phyloP scores from a whole-genome alignment of 768 basidiomycete species.

The Chalciporus sphaerocephalus region DNA sequence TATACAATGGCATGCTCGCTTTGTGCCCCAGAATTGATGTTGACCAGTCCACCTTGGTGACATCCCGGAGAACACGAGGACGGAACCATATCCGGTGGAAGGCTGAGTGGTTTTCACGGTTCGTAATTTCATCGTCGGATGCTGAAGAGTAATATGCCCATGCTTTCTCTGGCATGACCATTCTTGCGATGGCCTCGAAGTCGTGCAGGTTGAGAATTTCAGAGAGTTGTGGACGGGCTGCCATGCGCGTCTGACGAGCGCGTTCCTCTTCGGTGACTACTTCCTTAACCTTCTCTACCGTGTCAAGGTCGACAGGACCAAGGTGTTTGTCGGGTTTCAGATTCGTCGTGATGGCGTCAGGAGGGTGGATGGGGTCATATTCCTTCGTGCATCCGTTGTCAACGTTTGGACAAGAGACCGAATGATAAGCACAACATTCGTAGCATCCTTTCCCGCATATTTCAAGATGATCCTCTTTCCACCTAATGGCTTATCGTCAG shows the following conservation, averaged over 20 bases:
- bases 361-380: slow-evolving; percentile 89
- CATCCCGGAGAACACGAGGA: slow-evolving; percentile 79
- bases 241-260: slow-evolving; percentile 56
- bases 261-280: slow-evolving; percentile 68
- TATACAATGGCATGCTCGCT: slow-evolving; percentile 75
- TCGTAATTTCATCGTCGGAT: slow-evolving; percentile 90
- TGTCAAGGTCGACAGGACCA: slow-evolving; percentile 66
- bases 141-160: slow-evolving; percentile 99
- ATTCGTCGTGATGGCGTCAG: slow-evolving; percentile 70
- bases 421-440: slow-evolving; percentile 43
- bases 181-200: slow-evolving; percentile 88
- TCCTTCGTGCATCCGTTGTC: slow-evolving; percentile 46
- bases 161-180: slow-evolving; percentile 78
- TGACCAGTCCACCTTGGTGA: slow-evolving; percentile 81
- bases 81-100: slow-evolving; percentile 97
- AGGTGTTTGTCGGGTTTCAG: slow-evolving; percentile 83
- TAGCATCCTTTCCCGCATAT: slow-evolving; percentile 88
- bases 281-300: slow-evolving; percentile 59
- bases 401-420: background rate
- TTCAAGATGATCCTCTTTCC: slow-evolving; percentile 83
- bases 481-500: slow-evolving; percentile 36
- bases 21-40: slow-evolving; percentile 75
- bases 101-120: slow-evolving; percentile 84
- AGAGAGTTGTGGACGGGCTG: slow-evolving; percentile 63
- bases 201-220: slow-evolving; percentile 90